These are phyloP conservation scores for Euclidium syriacum DNA, from an alignment of 345 rosid species.

Conservation along the genomic window DNA sequence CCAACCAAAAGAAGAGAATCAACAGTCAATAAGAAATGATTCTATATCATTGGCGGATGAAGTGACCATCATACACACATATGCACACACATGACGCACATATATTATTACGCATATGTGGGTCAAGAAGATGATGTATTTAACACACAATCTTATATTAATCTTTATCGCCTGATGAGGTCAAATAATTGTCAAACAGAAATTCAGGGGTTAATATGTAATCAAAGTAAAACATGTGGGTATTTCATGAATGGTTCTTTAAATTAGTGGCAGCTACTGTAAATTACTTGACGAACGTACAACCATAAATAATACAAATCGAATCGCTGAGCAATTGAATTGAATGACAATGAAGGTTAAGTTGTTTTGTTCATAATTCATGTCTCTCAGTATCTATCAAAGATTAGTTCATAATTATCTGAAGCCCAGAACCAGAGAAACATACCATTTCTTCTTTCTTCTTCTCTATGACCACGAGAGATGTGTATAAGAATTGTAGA, in stretches of 20 bases:
- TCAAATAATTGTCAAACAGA: background rate
- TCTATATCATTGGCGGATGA: conserved; percentile 7
- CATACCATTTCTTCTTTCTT: background rate
- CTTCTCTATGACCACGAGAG: background rate
- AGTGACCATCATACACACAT: background rate
- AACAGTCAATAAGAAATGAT: conserved; percentile 12
- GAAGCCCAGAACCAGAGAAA: background rate
- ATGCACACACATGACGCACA: too few relatives aligned
- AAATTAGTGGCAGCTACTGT: background rate
- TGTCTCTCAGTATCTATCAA: conserved; percentile 7
- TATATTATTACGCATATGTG: background rate
- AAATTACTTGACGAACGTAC: background rate
- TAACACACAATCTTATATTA: background rate
- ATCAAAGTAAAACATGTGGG: background rate
- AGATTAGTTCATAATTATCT: conserved; percentile 2
- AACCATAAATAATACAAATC: background rate
- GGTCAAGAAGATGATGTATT: background rate
- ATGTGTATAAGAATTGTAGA: conserved; percentile 4
- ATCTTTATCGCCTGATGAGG: background rate
- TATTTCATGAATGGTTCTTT: background rate
- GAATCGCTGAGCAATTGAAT: background rate
- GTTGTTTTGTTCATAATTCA: conserved; percentile 14
- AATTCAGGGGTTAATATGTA: background rate
- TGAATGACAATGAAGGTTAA: conserved; percentile 12
- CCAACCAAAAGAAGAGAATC: conserved; percentile 8